Evolutionary conservation across 2,329 filamentous ascomycete genomes (phyloP).

Genomic region (Fusarium xylarioides): DNA sequence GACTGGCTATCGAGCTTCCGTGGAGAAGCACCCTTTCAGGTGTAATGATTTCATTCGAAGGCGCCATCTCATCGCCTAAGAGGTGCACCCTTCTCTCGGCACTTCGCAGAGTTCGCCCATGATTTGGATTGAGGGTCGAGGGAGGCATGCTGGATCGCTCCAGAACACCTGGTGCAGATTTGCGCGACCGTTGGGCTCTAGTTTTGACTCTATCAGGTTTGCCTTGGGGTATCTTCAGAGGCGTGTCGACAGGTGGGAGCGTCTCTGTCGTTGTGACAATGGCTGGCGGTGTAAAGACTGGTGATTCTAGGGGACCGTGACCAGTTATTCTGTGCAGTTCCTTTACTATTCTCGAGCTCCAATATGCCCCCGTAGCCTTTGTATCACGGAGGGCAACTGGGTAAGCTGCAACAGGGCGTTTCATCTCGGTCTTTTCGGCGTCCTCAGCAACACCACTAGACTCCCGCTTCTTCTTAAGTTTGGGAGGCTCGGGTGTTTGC

Average conservation of each 20-base stretch:
- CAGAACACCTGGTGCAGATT: constrained; percentile 52
- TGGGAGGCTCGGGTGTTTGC: constrained; percentile 60
- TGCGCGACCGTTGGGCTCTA: constrained; percentile 49
- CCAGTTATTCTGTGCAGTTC: constrained; percentile 51
- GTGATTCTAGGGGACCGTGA: constrained; percentile 22
- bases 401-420: constrained; percentile 49
- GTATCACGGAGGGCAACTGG: constrained; percentile 58
- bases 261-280: constrained; percentile 3
- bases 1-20: constrained; percentile 58
- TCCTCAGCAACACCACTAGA: constrained; percentile 37
- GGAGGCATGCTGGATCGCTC: constrained; percentile 43
- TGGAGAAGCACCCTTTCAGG: constrained; percentile 6
- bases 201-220: constrained; percentile 31
- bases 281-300: constrained; percentile 26
- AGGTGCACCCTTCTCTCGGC: constrained; percentile 5
- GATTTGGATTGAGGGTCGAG: constrained; percentile 51
- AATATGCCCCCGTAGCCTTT: constrained; percentile 56
- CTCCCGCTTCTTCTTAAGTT: constrained; percentile 51
- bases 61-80: background rate
- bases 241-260: background rate
- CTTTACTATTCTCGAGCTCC: constrained; percentile 53
- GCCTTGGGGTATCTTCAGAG: constrained; percentile 1
- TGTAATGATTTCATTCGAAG: background rate
- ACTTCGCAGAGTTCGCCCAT: constrained; percentile 45
- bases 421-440: constrained; percentile 41